Base-by-base conservation (phyloP, 192 early-diverging fungal genomes). In the Obelidium mucronatum region DNA sequence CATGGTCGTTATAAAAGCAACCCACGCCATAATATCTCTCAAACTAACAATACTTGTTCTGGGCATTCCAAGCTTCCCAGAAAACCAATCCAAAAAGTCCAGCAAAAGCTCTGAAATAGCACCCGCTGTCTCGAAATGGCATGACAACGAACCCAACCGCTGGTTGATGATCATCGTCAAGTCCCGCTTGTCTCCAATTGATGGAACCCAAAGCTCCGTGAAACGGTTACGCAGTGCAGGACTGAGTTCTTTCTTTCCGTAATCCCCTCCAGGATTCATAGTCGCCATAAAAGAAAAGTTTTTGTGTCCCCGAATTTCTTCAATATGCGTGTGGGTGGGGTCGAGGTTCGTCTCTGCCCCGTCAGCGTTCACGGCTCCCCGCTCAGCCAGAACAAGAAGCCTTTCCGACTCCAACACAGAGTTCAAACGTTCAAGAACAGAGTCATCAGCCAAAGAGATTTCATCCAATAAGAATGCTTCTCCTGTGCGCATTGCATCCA, bases 181-280 rank as follows among this genome's bases (percentile, higher is more conserved):
- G 79, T 99, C 97, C 2, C 88, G 88, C 36, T 82, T 78, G 82
- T 94, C 93, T 0, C 88, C 86, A 2, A 97, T 91, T n/a, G 90
- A 81, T 3, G 95, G 94, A 1, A 96, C 95, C 97, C 97, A 99
- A 28, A 99, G 90, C 80, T 99, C 97, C 3, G 96, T 97, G 73
- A 99, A 99, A 60, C 97, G 91, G 82, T 99, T 99, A 42, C 97
- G 89, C 62, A 99, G 88, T 5, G 97, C 97, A 40, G 97, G 97
- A 13, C 94, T 95, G 19, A 99, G 88, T 80, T 99, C 97, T 77
- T 97, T 97, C 83, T 99, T 99, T 48, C 97, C 97, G 79, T 96
- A 98, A 80, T 99, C 97, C 54, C 97, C 97, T 40, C 97, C 97
- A 2, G 97, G 97, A 81, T 99, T 99, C 97, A 99, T 99, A 2